Conservation (phyloP, 192 early-diverging fungal species). For the Coemansia nantahalensis region DNA sequence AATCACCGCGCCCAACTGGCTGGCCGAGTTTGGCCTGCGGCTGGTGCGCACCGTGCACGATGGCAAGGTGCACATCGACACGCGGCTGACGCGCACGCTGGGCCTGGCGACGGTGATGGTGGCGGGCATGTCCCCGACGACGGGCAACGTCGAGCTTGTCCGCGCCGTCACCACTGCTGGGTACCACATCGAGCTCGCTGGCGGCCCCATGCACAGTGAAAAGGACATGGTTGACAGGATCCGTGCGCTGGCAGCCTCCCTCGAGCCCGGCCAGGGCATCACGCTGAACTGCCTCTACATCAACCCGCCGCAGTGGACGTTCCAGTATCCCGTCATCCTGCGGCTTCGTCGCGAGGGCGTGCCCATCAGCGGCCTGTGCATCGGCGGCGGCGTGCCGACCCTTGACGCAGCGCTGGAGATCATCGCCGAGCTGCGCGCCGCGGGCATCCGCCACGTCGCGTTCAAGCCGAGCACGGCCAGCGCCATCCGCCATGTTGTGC, state of each 20-base stretch:
- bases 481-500: conserved; percentile 76
- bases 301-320: conserved; percentile 81
- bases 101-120: conserved; percentile 92
- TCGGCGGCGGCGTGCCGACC: conserved; percentile 91
- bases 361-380: conserved; percentile 87
- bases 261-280: conserved; percentile 80
- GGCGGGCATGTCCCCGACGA: conserved; percentile 92
- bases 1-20: conserved; percentile 85
- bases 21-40: conserved; percentile 76
- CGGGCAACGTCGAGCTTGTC: conserved; percentile 74
- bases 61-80: conserved; percentile 77
- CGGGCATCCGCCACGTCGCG: conserved; percentile 72
- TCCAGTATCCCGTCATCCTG: conserved; percentile 77
- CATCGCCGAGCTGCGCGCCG: conserved; percentile 66
- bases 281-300: conserved; percentile 91
- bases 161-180: conserved; percentile 86
- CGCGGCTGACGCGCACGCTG: conserved; percentile 76
- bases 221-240: conserved; percentile 66
- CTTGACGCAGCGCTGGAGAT: conserved; percentile 80
- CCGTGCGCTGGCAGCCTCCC: conserved; percentile 65
- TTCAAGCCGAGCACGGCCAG: conserved; percentile 85
- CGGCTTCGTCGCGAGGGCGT: conserved; percentile 79
- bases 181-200: conserved; percentile 87
- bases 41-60: conserved; percentile 61
- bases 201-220: conserved; percentile 87